A percentile compares a stretch with the other conserved stretches of the same genome.
Evolutionary conservation across 2,329 filamentous ascomycete species (phyloP).

Genomic region (Thelonectria blattea): DNA sequence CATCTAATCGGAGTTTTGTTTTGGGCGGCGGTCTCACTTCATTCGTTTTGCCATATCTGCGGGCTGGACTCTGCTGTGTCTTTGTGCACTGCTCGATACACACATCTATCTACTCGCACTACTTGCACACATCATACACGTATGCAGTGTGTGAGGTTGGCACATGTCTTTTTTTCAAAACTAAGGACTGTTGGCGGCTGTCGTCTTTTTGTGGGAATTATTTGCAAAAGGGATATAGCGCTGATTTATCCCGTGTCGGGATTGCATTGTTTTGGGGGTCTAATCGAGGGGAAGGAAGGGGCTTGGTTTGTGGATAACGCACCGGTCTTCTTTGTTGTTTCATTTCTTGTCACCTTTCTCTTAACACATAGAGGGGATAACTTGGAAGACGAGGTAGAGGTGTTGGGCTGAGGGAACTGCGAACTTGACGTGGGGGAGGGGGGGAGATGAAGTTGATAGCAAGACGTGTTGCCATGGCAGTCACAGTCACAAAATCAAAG

Average conservation of each 20-base stretch:
- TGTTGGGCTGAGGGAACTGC: constrained; percentile 8
- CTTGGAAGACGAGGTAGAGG: not conserved
- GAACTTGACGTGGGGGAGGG: not conserved
- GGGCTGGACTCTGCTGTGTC: constrained; percentile 26
- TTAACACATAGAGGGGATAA: constrained; percentile 21
- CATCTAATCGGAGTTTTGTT: constrained; percentile 46
- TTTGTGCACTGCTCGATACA: constrained; percentile 16
- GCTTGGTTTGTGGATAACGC: constrained; percentile 10
- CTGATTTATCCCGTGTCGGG: constrained; percentile 21
- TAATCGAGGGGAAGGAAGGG: constrained; percentile 16
- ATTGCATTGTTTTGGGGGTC: constrained; percentile 16
- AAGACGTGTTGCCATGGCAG: constrained; percentile 4
- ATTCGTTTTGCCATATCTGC: constrained; percentile 24
- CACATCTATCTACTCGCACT: not conserved
- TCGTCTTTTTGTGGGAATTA: constrained; percentile 12
- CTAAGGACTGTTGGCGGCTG: not conserved
- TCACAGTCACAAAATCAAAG: constrained; percentile 12
- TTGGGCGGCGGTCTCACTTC: constrained; percentile 37
- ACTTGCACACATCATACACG: not conserved
- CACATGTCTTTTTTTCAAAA: not conserved
- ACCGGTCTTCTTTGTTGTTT: constrained; percentile 26
- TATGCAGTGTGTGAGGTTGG: not conserved
- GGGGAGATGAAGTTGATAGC: constrained; percentile 1
- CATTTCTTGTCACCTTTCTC: constrained; percentile 24
- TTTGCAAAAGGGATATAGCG: constrained; percentile 29